Percentiles rank a stretch among this genome's conserved stretches.
phyloP scores from a whole-genome alignment of 2,329 filamentous ascomycete species.

The Ceratocystis huliohia region DNA sequence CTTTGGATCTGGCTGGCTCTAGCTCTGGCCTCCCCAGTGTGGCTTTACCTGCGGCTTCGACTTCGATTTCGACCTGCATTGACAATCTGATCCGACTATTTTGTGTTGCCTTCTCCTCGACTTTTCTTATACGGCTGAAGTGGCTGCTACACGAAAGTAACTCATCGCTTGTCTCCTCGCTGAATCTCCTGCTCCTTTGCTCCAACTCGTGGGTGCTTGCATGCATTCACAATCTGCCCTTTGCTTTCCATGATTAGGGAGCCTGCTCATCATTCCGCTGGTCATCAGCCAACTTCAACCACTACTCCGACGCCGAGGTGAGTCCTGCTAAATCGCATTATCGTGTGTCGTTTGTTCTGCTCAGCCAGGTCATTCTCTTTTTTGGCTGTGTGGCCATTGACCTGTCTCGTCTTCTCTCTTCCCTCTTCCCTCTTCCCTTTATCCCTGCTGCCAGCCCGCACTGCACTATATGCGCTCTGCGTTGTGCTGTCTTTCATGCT shows the following conservation, averaged over 20 bases:
- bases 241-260: conserved; percentile 20
- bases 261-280: conserved; percentile 13
- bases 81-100: conserved; percentile 9
- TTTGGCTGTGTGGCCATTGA: not conserved
- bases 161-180: conserved; percentile 10
- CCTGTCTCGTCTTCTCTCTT: not conserved
- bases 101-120: conserved; percentile 8
- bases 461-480: not conserved
- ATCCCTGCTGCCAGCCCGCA: conserved; percentile 17
- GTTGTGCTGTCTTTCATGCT: conserved; percentile 2
- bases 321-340: not conserved
- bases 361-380: not conserved
- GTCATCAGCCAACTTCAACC: conserved; percentile 14
- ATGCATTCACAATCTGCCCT: conserved; percentile 27
- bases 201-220: conserved; percentile 22
- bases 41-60: not conserved
- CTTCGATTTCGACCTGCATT: not conserved
- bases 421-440: not conserved
- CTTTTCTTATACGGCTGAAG: not conserved
- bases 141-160: too few relatives aligned
- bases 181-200: not conserved
- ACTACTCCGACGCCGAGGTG: conserved; percentile 13
- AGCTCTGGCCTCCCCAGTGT: not conserved
- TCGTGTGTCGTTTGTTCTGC: not conserved
- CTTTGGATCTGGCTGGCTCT: conserved; percentile 9